These are phyloP conservation scores for Acephala macrosclerotiorum DNA, from an alignment of 2,329 filamentous ascomycete genomes.

Conservation along the genomic window DNA sequence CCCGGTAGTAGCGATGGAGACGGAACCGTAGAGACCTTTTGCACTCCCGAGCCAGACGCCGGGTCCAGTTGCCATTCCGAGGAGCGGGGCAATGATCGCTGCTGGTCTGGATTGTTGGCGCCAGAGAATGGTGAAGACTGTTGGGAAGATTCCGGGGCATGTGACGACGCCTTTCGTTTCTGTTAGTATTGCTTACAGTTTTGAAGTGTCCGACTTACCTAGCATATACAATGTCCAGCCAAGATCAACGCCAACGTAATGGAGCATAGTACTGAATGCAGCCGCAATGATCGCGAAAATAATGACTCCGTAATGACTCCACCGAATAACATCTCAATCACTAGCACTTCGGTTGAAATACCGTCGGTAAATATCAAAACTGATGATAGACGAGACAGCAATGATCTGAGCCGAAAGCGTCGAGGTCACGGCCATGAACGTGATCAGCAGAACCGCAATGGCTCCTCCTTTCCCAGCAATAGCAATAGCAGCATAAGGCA, in stretches of 20 bases:
- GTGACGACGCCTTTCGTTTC: conserved; percentile 16
- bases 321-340: conserved; percentile 57
- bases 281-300: conserved; percentile 59
- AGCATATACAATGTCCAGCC: conserved; percentile 64
- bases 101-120: conserved; percentile 55
- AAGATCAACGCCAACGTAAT: conserved; percentile 61
- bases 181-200: not conserved
- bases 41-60: conserved; percentile 60
- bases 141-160: conserved; percentile 41
- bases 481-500: conserved; percentile 74
- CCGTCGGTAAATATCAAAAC: conserved; percentile 84
- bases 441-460: conserved; percentile 67
- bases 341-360: conserved; percentile 78
- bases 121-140: conserved; percentile 44
- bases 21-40: conserved; percentile 52
- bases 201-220: conserved; percentile 34
- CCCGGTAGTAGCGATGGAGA: conserved; percentile 57
- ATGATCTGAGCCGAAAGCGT: conserved; percentile 83
- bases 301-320: conserved; percentile 60
- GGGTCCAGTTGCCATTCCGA: conserved; percentile 59
- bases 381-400: conserved; percentile 83
- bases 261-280: conserved; percentile 58
- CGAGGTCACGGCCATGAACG: conserved; percentile 84
- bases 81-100: conserved; percentile 56
- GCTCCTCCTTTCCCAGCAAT: conserved; percentile 75